These are phyloP conservation scores for Backusella tarrabulga DNA, from an alignment of 192 early-diverging fungal species.

Conservation along the genomic window DNA sequence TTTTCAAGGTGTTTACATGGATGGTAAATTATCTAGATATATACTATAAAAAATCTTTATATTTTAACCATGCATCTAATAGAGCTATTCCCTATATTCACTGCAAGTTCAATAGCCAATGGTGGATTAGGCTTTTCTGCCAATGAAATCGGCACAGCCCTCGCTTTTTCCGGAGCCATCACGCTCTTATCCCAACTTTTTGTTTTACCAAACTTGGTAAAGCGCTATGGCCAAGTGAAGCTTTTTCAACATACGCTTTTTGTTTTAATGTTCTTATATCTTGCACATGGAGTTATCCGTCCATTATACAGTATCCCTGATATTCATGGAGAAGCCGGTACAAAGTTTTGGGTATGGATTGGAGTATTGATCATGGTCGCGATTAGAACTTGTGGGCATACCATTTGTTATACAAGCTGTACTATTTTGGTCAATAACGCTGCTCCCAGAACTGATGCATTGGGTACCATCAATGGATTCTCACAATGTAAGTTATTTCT, in stretches of 20 bases:
- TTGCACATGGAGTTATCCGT: slow-evolving; percentile 19
- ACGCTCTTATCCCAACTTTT: slow-evolving; percentile 51
- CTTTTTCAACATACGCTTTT: slow-evolving; percentile 40
- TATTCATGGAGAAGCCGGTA: slow-evolving; percentile 13
- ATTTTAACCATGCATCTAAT: background rate
- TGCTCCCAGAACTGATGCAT: slow-evolving; percentile 32
- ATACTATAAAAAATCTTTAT: too few relatives aligned
- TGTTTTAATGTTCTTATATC: slow-evolving; percentile 10
- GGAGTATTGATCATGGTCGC: slow-evolving; percentile 16
- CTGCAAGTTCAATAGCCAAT: slow-evolving; percentile 21
- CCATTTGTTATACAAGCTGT: slow-evolving; percentile 39
- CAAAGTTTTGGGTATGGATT: slow-evolving; percentile 29
- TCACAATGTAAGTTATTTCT: slow-evolving; percentile 35
- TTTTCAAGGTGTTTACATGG: slow-evolving; percentile 24
- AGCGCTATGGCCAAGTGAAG: slow-evolving; percentile 40
- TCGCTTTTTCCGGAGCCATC: slow-evolving; percentile 42
- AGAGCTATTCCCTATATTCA: slow-evolving; percentile 22
- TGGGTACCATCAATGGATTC: slow-evolving; percentile 59
- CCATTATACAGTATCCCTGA: slow-evolving; percentile 20
- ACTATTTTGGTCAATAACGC: slow-evolving; percentile 54
- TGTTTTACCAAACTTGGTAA: slow-evolving; percentile 41
- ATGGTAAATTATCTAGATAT: slow-evolving; percentile 15
- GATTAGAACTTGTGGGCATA: slow-evolving; percentile 19
- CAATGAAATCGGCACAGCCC: slow-evolving; percentile 44
- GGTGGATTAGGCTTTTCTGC: slow-evolving; percentile 54